Conservation (phyloP, 805 yeast genomes). For the Wickerhamiella galacta region DNA sequence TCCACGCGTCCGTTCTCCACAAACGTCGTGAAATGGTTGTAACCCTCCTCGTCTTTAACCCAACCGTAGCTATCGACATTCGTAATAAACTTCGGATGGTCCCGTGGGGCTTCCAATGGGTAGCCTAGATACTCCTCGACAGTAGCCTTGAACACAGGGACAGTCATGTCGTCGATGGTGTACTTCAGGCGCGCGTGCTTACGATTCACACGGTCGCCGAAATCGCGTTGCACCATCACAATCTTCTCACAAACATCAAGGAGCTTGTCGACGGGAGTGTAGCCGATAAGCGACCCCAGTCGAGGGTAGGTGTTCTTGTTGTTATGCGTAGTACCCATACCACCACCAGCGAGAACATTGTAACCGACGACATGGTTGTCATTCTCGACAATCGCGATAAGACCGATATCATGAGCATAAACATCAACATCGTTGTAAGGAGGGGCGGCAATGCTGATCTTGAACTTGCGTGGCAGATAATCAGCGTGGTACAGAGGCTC, state of each 20-base stretch:
- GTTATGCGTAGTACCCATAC: constrained; percentile 97
- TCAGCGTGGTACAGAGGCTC: constrained; percentile 82
- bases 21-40: constrained; percentile 82
- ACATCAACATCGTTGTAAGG: constrained; percentile 95
- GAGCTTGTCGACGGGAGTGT: constrained; percentile 46
- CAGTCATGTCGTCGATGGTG: constrained; percentile 88
- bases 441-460: constrained; percentile 85
- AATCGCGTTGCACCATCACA: constrained; percentile 85
- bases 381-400: constrained; percentile 55
- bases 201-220: constrained; percentile 90
- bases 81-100: constrained; percentile 56
- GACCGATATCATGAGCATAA: constrained; percentile 87
- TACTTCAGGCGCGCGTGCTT: constrained; percentile 96
- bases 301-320: constrained; percentile 94
- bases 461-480: constrained; percentile 89
- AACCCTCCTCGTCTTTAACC: constrained; percentile 61
- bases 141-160: constrained; percentile 58
- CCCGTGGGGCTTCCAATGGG: constrained; percentile 50
- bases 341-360: constrained; percentile 90
- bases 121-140: constrained; percentile 75
- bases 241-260: constrained; percentile 74
- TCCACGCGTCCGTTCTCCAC: constrained; percentile 94
- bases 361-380: constrained; percentile 53
- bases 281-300: constrained; percentile 80
- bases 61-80: constrained; percentile 90